Evolutionary conservation across 2,329 filamentous ascomycete species (phyloP).

Genomic region (Colletotrichum godetiae): DNA sequence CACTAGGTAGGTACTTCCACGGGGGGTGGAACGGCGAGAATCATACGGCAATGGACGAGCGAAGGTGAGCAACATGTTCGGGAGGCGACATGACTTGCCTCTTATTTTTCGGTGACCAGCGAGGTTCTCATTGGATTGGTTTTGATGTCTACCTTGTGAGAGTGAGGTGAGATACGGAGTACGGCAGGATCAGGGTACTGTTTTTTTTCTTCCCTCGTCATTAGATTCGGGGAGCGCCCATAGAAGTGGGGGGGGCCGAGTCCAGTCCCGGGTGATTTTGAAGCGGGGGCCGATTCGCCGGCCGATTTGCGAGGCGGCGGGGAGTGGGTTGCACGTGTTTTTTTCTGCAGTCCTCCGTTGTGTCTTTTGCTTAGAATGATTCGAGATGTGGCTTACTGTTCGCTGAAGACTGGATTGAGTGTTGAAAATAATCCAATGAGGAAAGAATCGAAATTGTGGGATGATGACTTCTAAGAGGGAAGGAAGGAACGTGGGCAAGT

Average conservation of each 20-base stretch:
- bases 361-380: too few relatives aligned
- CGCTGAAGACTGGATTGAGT: background rate
- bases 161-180: background rate
- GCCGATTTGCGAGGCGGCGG: background rate
- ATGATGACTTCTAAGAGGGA: too few relatives aligned
- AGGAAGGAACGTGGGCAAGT: too few relatives aligned
- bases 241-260: background rate
- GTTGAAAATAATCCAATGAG: background rate
- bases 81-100: too few relatives aligned
- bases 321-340: background rate
- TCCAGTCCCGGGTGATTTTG: background rate
- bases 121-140: background rate
- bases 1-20: too few relatives aligned
- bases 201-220: background rate
- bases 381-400: too few relatives aligned
- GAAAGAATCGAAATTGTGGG: too few relatives aligned
- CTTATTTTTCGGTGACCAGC: background rate
- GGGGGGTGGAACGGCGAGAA: too few relatives aligned
- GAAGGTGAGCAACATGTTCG: too few relatives aligned
- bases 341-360: background rate
- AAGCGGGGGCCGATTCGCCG: background rate
- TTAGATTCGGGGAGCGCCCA: background rate
- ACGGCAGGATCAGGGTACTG: background rate
- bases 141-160: background rate
- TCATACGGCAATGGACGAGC: too few relatives aligned